phyloP scores from a whole-genome alignment of 805 yeast genomes.

The Yamadazyma philogaea region DNA sequence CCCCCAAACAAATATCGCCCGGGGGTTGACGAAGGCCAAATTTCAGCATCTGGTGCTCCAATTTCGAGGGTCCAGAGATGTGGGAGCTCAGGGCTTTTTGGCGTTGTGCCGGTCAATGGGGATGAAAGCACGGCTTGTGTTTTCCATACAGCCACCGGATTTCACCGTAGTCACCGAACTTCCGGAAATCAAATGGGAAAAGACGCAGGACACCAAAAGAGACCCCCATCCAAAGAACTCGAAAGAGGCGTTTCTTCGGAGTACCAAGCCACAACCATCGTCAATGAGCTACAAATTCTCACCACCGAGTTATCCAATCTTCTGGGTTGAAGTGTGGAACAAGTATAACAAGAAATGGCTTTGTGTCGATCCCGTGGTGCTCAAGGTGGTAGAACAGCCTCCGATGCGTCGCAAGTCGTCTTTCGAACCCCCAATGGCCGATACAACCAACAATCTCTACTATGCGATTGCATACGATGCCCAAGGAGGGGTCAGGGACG shows the following conservation, averaged over 20 bases:
- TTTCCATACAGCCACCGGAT: constrained; percentile 90
- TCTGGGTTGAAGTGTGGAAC: constrained; percentile 96
- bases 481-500: constrained; percentile 66
- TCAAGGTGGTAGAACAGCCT: constrained; percentile 59
- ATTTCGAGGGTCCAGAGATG: constrained; percentile 69
- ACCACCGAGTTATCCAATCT: constrained; percentile 57
- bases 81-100: constrained; percentile 86
- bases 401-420: constrained; percentile 49
- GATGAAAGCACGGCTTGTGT: constrained; percentile 68
- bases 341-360: constrained; percentile 68
- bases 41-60: constrained; percentile 44
- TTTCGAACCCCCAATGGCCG: constrained; percentile 71
- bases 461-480: constrained; percentile 79
- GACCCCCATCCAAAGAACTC: constrained; percentile 3
- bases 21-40: constrained; percentile 31
- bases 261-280: neutral
- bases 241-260: constrained; percentile 7
- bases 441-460: constrained; percentile 54
- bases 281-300: constrained; percentile 16
- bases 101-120: constrained; percentile 68
- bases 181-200: constrained; percentile 11
- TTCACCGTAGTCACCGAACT: constrained; percentile 42
- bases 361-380: constrained; percentile 78
- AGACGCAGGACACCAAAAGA: constrained; percentile 2
- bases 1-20: constrained; percentile 22